phyloP scores from a whole-genome alignment of 1,284 basidiomycete genomes.

The Exobasidium rhododendri region DNA sequence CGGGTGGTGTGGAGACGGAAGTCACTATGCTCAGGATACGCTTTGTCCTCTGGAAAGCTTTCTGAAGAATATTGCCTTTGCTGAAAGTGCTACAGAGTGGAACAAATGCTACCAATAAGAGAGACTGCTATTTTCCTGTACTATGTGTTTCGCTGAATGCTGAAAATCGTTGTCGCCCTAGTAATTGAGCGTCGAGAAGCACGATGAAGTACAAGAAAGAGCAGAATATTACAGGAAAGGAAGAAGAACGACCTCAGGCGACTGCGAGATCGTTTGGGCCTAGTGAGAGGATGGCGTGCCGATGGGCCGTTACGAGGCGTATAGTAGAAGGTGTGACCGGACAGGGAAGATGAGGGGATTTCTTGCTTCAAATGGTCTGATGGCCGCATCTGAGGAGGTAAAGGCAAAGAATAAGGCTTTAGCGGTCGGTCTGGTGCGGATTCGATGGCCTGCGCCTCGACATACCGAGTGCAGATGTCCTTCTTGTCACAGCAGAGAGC shows the following conservation, averaged over 20 bases:
- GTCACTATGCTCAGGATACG: background rate
- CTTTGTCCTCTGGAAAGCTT: conserved; percentile 23
- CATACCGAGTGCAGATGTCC: conserved; percentile 14
- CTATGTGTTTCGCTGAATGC: too few relatives aligned
- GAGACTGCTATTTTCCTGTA: background rate
- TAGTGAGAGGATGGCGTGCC: background rate
- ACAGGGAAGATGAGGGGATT: too few relatives aligned
- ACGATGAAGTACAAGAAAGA: too few relatives aligned
- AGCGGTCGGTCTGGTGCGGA: too few relatives aligned
- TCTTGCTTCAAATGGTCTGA: too few relatives aligned
- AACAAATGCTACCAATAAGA: conserved; percentile 17
- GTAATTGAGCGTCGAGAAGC: too few relatives aligned
- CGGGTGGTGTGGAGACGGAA: conserved; percentile 13
- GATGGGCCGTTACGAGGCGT: background rate
- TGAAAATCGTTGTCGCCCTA: too few relatives aligned
- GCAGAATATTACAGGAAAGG: too few relatives aligned
- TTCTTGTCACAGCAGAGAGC: conserved; percentile 15
- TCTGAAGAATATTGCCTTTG: conserved; percentile 15
- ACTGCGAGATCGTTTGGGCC: background rate
- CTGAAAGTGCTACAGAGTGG: conserved; percentile 20
- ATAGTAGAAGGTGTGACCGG: too few relatives aligned
- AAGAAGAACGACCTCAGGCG: background rate
- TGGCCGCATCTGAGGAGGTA: too few relatives aligned
- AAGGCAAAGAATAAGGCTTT: too few relatives aligned
- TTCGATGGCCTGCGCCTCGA: too few relatives aligned